Base-by-base conservation (phyloP, 1,284 basidiomycete species). In the Cutaneotrichosporon sp. region DNA sequence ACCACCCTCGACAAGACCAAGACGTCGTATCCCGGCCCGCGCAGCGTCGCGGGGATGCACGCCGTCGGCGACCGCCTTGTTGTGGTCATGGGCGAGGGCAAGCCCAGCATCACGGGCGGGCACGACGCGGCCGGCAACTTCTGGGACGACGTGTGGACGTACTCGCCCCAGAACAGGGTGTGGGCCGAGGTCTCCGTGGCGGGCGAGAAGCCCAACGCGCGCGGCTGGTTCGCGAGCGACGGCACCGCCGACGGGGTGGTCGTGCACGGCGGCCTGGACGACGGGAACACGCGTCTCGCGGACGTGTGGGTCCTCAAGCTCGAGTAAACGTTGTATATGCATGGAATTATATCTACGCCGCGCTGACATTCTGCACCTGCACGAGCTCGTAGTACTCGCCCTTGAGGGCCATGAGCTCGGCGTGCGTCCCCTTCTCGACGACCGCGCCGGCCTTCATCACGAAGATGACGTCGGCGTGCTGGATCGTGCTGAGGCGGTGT, bases 381-480 rank as follows among this genome's bases (percentile, higher is more conserved):
- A 93, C 91, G 69, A 89, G 89, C 82, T 92, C 90, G 72, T 87
- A 92, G 61, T 95, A 94, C 60, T 87, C 90, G 63, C 92, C 92
- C 58, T 83, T 83, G 71, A 83, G 80, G 9, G 84, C 81, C 54
- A 95, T 79, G 16, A 95, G 83, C 74, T 95, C 86, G 72, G 92
- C 88, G 78, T 97, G 94, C 0, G 90, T 95, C 46, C 94, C 94
- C 47, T 85, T 83, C 80, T 97, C 94, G 69, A 87, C 87, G 33
- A 97, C 90, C 43, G 82, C 81, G 18, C 94, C 94, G 52, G 95
- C 92, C 67, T 91, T 90, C 74, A 97, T 88, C 78, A 92, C 95
- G 82, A 92, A 95, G 69, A 98, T 98, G 80, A 87, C 83, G 78
- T 97, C 89, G 14, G 94, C 93, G 70, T 93, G 91, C 77, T 97